Evolutionary conservation across 1,284 basidiomycete genomes (phyloP).

Genomic region (Ganoderma leucocontextum): DNA sequence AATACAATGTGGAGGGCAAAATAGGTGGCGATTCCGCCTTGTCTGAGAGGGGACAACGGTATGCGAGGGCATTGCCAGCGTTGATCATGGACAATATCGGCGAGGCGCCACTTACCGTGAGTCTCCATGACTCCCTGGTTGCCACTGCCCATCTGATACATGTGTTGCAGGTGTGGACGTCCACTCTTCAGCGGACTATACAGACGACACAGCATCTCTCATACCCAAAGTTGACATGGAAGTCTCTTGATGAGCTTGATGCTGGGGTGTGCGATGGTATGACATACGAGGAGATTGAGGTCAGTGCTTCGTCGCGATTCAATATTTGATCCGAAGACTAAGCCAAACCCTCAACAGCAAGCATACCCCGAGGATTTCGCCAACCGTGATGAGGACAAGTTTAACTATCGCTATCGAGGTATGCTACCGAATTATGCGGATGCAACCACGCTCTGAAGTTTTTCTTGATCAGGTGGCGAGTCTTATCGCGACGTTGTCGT

Average conservation of each 20-base stretch:
- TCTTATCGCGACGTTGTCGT: conserved; percentile 97
- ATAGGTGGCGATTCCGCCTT: conserved; percentile 96
- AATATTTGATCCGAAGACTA: neutral
- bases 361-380: conserved; percentile 98
- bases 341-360: conserved; percentile 56
- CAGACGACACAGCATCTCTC: conserved; percentile 88
- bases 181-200: conserved; percentile 91
- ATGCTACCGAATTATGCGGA: conserved; percentile 16
- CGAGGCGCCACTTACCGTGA: conserved; percentile 84
- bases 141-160: neutral
- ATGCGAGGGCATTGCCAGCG: conserved; percentile 86
- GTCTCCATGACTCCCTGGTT: conserved; percentile 31
- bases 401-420: conserved; percentile 97
- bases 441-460: neutral
- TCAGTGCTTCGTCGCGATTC: conserved; percentile 40
- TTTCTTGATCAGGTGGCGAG: conserved; percentile 72
- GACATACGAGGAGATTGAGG: conserved; percentile 99
- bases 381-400: conserved; percentile 99
- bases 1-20: conserved; percentile 96
- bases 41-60: conserved; percentile 86
- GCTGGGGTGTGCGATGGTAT: conserved; percentile 99
- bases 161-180: conserved; percentile 86
- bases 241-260: conserved; percentile 97
- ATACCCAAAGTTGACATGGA: conserved; percentile 97
- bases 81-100: conserved; percentile 94